phyloP scores from a whole-genome alignment of 2,329 filamentous ascomycete species.

The Hypomyces rosellus region DNA sequence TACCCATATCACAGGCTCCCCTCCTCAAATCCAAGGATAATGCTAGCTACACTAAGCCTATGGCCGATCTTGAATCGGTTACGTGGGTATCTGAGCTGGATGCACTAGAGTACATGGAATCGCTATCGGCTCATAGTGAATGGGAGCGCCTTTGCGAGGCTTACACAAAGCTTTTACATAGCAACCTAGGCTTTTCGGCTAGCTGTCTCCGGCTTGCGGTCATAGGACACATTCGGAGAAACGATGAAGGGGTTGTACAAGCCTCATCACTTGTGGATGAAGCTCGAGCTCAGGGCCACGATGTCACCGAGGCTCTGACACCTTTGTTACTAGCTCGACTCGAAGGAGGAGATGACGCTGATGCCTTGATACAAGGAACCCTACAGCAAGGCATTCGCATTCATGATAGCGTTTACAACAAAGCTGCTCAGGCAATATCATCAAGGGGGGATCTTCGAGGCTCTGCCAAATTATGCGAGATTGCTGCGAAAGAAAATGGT shows the following conservation, averaged over 20 bases:
- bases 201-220: constrained; percentile 44
- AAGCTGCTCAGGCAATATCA: constrained; percentile 26
- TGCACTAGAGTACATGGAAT: constrained; percentile 9
- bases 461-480: constrained; percentile 27
- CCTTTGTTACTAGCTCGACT: constrained; percentile 34
- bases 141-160: constrained; percentile 29
- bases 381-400: constrained; percentile 23
- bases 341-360: constrained; percentile 24
- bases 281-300: constrained; percentile 34
- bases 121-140: constrained; percentile 16
- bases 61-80: neutral
- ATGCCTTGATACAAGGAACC: constrained; percentile 21
- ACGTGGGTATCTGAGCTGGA: constrained; percentile 5
- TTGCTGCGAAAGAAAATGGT: constrained; percentile 32
- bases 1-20: neutral
- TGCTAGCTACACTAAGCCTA: neutral
- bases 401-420: constrained; percentile 31
- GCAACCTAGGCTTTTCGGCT: constrained; percentile 30
- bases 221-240: constrained; percentile 32
- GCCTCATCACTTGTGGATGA: constrained; percentile 35
- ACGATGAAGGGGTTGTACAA: constrained; percentile 20
- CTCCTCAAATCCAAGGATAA: neutral
- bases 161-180: constrained; percentile 31
- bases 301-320: constrained; percentile 35
- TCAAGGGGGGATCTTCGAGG: constrained; percentile 23